Base-by-base conservation (phyloP, 768 basidiomycete genomes). In the Suillus cothurnatus region DNA sequence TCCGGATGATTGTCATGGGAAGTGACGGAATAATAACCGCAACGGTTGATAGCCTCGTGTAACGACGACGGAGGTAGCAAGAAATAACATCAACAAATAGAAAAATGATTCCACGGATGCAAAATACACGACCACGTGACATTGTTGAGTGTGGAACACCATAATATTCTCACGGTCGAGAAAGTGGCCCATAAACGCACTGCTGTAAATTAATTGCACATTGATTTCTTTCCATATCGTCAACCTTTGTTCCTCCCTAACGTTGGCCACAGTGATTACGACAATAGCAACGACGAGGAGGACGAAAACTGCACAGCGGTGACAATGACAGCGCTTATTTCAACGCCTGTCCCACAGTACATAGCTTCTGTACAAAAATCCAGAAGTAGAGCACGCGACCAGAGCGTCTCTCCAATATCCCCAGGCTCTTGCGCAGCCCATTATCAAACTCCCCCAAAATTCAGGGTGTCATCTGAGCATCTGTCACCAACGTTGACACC, bases 401-500 rank as follows among this genome's bases (percentile, higher is more conserved):
- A 64, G 49, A 76, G 70, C 73, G 70, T 76, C 70, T 74, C 77
- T 8, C 68, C 72, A 36, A 70, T 76, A 67, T 74, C 73, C 2
- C 73, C 80, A 45, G 73, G 70, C 63, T 78, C 76, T 71, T 73
- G 73, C 59, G 70, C 74, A 73, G 68, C 68, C 1, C 73, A 67
- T 68, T 71, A 71, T 68, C 72, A 74, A 55, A 79, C 79, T 1
- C 80, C 80, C n/a, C 77, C 77, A 4, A 71, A 73, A 45, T 64
- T 75, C 53, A 64, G 66, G 58, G 66, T 72, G 62, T 64, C 72
- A 61, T 66, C 77, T 39, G 77, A 81, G 49, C 84, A 80, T 69
- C 84, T 85, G 70, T 83, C 85, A 38, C 84, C 87, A 53, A 85
- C 89, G 84, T 81, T 86, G 57, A 86, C 88, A 1, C 87, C 89